phyloP scores from a whole-genome alignment of 176 grass and related monocot genomes.

The Saccharum officinarum region DNA sequence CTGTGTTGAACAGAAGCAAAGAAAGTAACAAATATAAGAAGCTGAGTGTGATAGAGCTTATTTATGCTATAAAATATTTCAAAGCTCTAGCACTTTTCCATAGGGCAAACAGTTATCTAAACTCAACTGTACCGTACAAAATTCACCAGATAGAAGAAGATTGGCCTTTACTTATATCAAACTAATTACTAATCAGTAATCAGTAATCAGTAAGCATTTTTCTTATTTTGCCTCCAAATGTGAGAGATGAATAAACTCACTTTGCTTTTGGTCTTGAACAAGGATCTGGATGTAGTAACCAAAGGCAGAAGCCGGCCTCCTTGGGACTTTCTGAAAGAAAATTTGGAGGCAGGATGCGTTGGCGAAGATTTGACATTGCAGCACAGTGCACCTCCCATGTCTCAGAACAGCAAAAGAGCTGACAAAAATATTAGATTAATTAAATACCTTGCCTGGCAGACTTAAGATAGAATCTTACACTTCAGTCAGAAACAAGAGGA shows the following conservation, averaged over 20 bases:
- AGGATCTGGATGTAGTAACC: constrained; percentile 91
- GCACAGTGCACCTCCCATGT: constrained; percentile 79
- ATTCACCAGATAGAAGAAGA: constrained; percentile 3
- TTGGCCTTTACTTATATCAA: not conserved
- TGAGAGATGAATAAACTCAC: constrained; percentile 43
- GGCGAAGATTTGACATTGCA: constrained; percentile 86
- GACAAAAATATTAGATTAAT: constrained; percentile 16
- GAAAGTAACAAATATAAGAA: constrained; percentile 8
- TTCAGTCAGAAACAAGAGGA: constrained; percentile 1
- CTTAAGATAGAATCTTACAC: constrained; percentile 16
- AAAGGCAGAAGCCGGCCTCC: constrained; percentile 96
- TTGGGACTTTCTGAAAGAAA: constrained; percentile 87
- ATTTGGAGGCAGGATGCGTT: constrained; percentile 84
- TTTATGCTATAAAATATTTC: constrained; percentile 11
- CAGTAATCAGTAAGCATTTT: not conserved
- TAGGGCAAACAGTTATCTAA: not conserved
- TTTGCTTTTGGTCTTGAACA: constrained; percentile 81
- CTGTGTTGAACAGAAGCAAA: constrained; percentile 18
- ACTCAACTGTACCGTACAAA: constrained; percentile 3
- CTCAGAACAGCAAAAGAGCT: constrained; percentile 87
- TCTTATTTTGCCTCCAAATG: not conserved
- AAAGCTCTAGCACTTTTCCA: not conserved
- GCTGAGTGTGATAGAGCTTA: not conserved
- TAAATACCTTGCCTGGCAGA: constrained; percentile 18
- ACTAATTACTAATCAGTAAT: not conserved